Evolutionary conservation across 129 eudicot species (phyloP), one percentile per base, ranked within the genome.

Genomic region (Dittrichia graveolens): DNA sequence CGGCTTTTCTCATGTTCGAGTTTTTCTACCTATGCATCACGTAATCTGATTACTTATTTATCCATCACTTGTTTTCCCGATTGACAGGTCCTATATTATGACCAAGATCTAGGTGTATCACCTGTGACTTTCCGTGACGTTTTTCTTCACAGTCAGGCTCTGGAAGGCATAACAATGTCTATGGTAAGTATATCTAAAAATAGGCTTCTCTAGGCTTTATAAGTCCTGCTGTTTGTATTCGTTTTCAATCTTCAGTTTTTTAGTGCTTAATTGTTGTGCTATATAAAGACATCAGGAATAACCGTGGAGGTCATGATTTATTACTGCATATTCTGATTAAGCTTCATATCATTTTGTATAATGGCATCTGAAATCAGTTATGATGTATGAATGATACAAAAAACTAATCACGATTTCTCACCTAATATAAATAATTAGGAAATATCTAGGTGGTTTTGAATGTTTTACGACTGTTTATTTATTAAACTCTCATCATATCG

Each of bases 71-170:
- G 50, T 54, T 34, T 37, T 52, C 48, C 53, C 39, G 39, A 69
- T 72, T 62, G 58, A 71, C 84, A 92, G 98, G 88, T 77, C 56
- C 70, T 85, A 66, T 90, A 85, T 74, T 77, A 78, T 85, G 98
- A 93, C 78, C 84, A 85, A 65, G 89, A 90, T 79, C 65, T 58
- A 64, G 88, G 86, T 49, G 86, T 77, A 65, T 85, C 89, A 77
- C 92, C 93, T 3, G 71, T 87, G 86, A 82, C 80, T 75, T 93
- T 93, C 69, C 87, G 83, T 39, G 96, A 93, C 81, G 92, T 90
- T 54, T 93, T 93, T 74, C 95, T 93, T 64, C 83, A 61, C 53
- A 93, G 98, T 79, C 87, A 85, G 81, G 98, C 98, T 69, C 98
- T 93, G 47, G 98, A 93, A 84, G 96, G 96, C 78, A 83, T 93